Evolutionary conservation across 2,329 filamentous ascomycete genomes (phyloP).

Genomic region (Calonectria naviculata): DNA sequence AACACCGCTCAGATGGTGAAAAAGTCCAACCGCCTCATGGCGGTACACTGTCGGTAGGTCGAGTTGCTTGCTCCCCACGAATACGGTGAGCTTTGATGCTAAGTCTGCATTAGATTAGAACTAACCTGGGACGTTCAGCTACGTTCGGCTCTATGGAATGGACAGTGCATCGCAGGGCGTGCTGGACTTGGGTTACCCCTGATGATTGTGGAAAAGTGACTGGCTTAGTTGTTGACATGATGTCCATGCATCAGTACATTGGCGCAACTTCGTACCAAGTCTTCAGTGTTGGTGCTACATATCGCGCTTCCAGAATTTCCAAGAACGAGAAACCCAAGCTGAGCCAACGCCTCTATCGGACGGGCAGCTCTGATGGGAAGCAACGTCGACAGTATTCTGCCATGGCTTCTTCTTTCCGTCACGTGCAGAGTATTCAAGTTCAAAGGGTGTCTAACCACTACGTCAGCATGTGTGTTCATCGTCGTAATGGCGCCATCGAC

Average conservation of each 20-base stretch:
- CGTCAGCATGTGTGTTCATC: conserved; percentile 11
- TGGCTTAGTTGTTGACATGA: conserved; percentile 9
- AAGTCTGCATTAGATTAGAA: background rate
- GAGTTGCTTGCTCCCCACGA: no score
- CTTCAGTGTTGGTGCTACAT: conserved; percentile 1
- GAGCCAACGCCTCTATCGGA: background rate
- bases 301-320: background rate
- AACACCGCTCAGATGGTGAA: background rate
- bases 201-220: conserved; percentile 10
- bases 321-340: background rate
- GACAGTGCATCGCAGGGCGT: background rate
- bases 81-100: background rate
- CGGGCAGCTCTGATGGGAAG: background rate
- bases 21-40: background rate
- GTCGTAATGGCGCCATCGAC: background rate
- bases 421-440: conserved; percentile 5
- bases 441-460: background rate
- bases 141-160: conserved; percentile 6
- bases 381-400: background rate
- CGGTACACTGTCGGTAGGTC: background rate
- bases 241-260: background rate
- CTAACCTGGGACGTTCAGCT: conserved; percentile 6
- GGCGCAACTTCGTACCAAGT: background rate
- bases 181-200: conserved; percentile 16
- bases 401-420: background rate